phyloP scores from a whole-genome alignment of 129 eudicot species.

The Heracleum sosnowskyi region DNA sequence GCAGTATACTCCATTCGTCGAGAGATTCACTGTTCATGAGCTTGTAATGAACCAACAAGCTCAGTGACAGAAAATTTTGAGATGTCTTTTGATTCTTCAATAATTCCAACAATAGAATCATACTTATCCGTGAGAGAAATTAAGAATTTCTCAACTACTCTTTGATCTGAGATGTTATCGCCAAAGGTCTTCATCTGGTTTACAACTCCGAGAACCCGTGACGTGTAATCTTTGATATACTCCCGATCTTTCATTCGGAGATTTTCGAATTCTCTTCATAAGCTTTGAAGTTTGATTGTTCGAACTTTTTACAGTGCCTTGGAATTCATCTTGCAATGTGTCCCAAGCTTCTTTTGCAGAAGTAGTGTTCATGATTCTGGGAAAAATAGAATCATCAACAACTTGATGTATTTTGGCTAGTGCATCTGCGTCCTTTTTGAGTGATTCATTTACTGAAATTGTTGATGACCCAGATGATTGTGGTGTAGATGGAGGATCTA shows the following conservation, averaged over 20 bases:
- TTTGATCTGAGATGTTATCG: background rate
- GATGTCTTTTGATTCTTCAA: constrained; percentile 7
- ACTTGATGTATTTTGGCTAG: too few species aligned
- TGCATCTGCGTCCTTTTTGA: too few species aligned
- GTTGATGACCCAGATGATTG: too few species aligned
- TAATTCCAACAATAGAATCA: background rate
- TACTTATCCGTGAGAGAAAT: background rate
- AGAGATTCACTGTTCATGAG: background rate
- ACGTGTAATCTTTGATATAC: background rate
- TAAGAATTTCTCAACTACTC: background rate
- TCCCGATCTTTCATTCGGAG: background rate
- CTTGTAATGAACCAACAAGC: constrained; percentile 3
- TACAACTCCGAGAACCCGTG: background rate
- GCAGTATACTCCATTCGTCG: background rate
- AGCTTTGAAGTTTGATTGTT: background rate
- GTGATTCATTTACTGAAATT: too few species aligned
- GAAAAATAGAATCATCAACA: too few species aligned
- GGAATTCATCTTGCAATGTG: too few species aligned
- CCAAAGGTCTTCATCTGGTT: background rate
- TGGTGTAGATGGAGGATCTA: too few species aligned
- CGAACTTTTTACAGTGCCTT: background rate
- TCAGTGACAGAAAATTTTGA: background rate
- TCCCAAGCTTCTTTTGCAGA: too few species aligned
- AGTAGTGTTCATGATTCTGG: too few species aligned
- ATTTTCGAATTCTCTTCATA: background rate